Conservation (phyloP, 352 stramenopile species). For the Globisporangium cederbergense region DNA sequence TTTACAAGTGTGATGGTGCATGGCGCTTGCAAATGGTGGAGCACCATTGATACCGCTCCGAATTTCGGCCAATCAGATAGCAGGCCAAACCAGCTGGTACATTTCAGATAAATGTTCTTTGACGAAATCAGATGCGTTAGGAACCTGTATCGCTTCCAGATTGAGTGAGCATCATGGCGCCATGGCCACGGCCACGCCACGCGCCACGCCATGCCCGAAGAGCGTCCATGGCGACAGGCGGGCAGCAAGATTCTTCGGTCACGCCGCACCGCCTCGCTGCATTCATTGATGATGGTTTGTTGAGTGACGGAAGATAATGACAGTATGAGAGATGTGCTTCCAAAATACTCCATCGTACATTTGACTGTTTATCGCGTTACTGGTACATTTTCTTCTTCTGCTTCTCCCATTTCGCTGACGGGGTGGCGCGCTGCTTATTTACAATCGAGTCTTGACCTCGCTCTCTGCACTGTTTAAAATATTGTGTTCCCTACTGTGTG, state of each 20-base stretch:
- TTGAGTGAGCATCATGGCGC: not conserved
- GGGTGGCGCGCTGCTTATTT: conserved; percentile 6
- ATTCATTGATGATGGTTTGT: too few relatives aligned
- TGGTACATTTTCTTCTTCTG: conserved; percentile 7
- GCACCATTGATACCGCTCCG: conserved; percentile 13
- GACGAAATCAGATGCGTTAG: not conserved
- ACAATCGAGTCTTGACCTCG: conserved; percentile 8
- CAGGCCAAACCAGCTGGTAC: not conserved
- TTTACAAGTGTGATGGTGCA: not conserved
- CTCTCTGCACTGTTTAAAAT: conserved; percentile 14
- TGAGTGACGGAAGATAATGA: too few relatives aligned
- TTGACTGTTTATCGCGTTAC: conserved; percentile 12
- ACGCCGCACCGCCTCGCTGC: too few relatives aligned
- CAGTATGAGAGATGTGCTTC: conserved; percentile 2
- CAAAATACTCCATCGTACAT: conserved; percentile 15
- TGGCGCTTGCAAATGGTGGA: conserved; percentile 7
- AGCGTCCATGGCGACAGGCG: too few relatives aligned
- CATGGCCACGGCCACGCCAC: too few relatives aligned
- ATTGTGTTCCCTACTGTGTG: conserved; percentile 1
- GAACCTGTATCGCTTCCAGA: not conserved
- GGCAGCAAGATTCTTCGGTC: too few relatives aligned
- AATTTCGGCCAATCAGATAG: conserved; percentile 10
- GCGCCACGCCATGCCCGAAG: too few relatives aligned
- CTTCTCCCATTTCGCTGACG: conserved; percentile 8
- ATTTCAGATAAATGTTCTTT: not conserved